Evolutionary conservation across 2,329 filamentous ascomycete genomes (phyloP).

Genomic region (Colletotrichum endophyticum): DNA sequence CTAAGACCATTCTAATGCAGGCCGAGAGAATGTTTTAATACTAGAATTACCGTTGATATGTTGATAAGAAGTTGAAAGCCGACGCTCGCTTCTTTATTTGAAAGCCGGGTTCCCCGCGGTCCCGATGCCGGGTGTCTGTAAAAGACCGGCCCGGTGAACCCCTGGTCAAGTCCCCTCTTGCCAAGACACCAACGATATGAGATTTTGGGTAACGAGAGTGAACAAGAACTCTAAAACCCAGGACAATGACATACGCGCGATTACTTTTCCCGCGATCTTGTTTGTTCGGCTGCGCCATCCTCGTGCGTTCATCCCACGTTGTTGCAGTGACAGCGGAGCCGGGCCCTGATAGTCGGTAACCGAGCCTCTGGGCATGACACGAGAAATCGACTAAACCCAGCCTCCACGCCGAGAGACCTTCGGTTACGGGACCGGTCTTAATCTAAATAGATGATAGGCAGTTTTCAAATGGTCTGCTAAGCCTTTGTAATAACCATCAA

Average conservation of each 20-base stretch:
- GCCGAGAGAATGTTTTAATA: neutral
- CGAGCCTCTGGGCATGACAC: neutral
- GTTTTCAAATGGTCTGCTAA: neutral
- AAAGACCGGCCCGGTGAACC: neutral
- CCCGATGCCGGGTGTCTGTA: neutral
- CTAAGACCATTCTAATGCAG: neutral
- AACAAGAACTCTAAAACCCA: neutral
- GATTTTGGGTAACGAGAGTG: neutral
- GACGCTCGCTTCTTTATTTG: neutral
- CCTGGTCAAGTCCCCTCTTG: neutral
- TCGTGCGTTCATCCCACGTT: neutral
- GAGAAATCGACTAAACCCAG: neutral
- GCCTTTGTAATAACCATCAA: neutral
- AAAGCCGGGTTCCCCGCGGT: slow-evolving; percentile 3
- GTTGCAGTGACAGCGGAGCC: neutral
- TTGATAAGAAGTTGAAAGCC: neutral
- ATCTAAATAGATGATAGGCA: slow-evolving; percentile 2
- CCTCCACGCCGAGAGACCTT: neutral
- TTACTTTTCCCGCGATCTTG: neutral
- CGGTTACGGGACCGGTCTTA: neutral
- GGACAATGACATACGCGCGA: neutral
- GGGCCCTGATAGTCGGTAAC: neutral
- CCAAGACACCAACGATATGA: slow-evolving; percentile 8
- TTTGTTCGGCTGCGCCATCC: neutral
- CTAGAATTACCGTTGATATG: no score